Evolutionary conservation across 495 filamentous ascomycete species (phyloP).

Genomic region (Podospora pseudoanserina): DNA sequence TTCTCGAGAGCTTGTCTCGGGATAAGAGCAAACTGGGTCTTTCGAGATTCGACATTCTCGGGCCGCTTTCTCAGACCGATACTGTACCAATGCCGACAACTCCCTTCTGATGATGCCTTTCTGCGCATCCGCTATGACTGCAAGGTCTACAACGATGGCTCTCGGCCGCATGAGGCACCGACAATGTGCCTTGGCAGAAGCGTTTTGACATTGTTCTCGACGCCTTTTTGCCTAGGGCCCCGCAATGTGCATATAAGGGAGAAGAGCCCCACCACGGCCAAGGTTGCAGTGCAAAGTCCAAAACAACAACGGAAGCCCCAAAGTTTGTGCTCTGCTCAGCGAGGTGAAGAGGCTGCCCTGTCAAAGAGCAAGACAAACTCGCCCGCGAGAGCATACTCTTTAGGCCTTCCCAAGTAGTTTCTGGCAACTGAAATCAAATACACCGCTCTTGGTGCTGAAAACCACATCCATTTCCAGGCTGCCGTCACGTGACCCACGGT

Average conservation of each 20-base stretch:
- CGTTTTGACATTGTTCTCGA: slow-evolving; percentile 6
- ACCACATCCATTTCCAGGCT: neutral
- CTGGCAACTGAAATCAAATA: neutral
- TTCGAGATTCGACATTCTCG: neutral
- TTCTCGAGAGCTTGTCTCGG: neutral
- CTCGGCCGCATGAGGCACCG: neutral
- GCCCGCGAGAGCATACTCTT: neutral
- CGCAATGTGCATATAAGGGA: slow-evolving; percentile 8
- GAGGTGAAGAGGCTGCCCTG: neutral
- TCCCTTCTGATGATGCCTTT: too few relatives aligned
- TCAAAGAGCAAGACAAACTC: neutral
- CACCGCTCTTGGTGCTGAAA: neutral
- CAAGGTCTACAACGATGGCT: neutral
- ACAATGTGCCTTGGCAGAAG: neutral
- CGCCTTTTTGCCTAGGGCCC: slow-evolving; percentile 6
- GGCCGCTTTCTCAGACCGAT: too few relatives aligned
- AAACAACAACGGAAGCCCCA: slow-evolving; percentile 4
- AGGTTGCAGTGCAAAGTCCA: slow-evolving; percentile 7
- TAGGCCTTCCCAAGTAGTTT: neutral
- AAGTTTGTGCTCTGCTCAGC: slow-evolving; percentile 2
- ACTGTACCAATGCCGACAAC: too few relatives aligned
- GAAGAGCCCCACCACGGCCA: slow-evolving; percentile 6
- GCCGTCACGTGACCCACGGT: slow-evolving; percentile 29
- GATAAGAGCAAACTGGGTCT: neutral
- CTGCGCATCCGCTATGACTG: neutral